Evolutionary conservation across 164 flowering plant species (phyloP), one percentile per base, ranked within the genome.

Genomic region (Stephania japonica): DNA sequence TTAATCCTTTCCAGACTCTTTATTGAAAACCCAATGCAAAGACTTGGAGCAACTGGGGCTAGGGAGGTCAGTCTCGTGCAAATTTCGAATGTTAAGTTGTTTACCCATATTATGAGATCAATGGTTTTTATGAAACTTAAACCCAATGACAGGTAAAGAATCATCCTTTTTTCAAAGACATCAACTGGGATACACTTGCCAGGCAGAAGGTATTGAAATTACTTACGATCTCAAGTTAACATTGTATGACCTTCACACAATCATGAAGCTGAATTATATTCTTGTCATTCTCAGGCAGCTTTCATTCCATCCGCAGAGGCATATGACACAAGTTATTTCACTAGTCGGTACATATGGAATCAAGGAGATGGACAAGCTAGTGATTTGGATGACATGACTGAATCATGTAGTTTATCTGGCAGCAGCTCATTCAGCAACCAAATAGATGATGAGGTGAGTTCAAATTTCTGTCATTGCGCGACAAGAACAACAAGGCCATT

Each of bases 31-130:
- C 96, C 99, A 72, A 81, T 90, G 72, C 98, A 96, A 72, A 90
- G 99, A 81, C 87, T 96, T 63, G 99, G 99, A 70, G 87, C 97
- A 71, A 96, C 99, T 0, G 98, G 99, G 41, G 85, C 99, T 1
- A 74, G 79, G 70, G 99, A 96, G 97, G 99, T 96, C 80, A 42
- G 11, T 70, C 21, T 69, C 41, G 18, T 56, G 7, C 23, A 56
- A 56, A 16, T 16, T 56, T 18, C 18, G 23, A 56, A 56, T 56
- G 21, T 0, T 65, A 13, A 44, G 19, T 44, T 67, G 73, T n/a
- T 26, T 50, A 44, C 64, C 44, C 9, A 71, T 50, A 3, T 69
- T 41, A 13, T 42, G 16, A 69, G 27, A 24, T 26, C 8, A 27
- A 41, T 27, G 73, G 32, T 9, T 16, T 42, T 42, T 69, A 26